Base-by-base conservation (phyloP, 2,329 filamentous ascomycete genomes). In the Albifimbria verrucaria region DNA sequence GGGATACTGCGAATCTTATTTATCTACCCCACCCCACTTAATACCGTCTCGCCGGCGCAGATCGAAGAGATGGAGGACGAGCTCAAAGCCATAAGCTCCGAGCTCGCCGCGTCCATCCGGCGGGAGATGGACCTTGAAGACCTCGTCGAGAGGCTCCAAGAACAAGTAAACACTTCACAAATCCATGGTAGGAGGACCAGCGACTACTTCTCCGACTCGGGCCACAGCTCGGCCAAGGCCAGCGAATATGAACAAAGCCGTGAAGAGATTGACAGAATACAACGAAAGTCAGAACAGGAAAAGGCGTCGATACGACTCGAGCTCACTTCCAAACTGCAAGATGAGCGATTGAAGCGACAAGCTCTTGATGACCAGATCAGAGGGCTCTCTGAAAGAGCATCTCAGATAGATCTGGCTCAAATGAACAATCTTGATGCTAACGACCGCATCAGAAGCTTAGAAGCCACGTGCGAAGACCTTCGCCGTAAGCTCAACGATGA, bases 161-260 rank as follows among this genome's bases (percentile, higher is more conserved):
- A 85, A n/a, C 92, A 97, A 65, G 79, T 80, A 57, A 80, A 78
- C 69, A 79, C 85, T 71, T 65, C 79, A 64, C 72, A 78, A 69
- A 66, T 76, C 60, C 63, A 80, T 24, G 86, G 82, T 57, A 88
- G 89, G 68, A 83, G 93, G 55, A 95, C 90, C 10, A 97, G 94
- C 72, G 94, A 99, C 72, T 97, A 99, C 74, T 99, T 94, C 69
- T 99, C 94, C 2, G 94, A 99, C 69, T 96, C 92, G 6, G 94
- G 94, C 26, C 88, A 90, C 53, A 93, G 91, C 69, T 93, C 91
- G 1, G 81, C 90, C 50, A 89, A 91, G 64, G 88, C 87, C 64
- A 86, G 88, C 56, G 87, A 90, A 46, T 76, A 76, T 55, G 84
- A 87, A 54, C 77, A 82, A 43, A 78, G 76, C 26, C 80, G 78